A percentile compares a stretch with the other conserved stretches of the same genome.
Evolutionary conservation across 371 early-diverging fungal genomes (phyloP).

Genomic region (Dichotomocladium elegans): DNA sequence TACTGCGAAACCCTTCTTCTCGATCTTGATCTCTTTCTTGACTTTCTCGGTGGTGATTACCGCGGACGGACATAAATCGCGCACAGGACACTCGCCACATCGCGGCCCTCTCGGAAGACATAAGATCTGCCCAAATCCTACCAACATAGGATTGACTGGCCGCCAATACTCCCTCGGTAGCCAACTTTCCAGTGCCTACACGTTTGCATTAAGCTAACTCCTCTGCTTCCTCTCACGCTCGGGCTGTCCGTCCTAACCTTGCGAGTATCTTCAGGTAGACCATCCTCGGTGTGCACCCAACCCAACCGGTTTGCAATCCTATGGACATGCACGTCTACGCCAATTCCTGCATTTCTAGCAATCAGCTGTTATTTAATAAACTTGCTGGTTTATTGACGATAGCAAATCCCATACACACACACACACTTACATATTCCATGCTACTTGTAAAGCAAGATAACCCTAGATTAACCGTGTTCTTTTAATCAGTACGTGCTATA

Average conservation of each 20-base stretch:
- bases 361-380: not conserved
- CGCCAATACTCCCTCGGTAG: conserved; percentile 86
- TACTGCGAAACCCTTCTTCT: not conserved
- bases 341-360: conserved; percentile 82
- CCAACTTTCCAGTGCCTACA: conserved; percentile 76
- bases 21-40: conserved; percentile 3
- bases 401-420: not conserved
- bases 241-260: no score
- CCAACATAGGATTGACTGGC: conserved; percentile 87
- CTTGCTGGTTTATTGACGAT: no score
- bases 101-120: conserved; percentile 81
- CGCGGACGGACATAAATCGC: conserved; percentile 66
- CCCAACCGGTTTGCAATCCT: conserved; percentile 91
- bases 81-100: conserved; percentile 84
- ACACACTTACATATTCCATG: conserved; percentile 72
- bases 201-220: no score
- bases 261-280: conserved; percentile 80
- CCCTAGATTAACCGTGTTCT: conserved; percentile 42
- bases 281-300: conserved; percentile 75
- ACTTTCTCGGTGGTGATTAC: conserved; percentile 9
- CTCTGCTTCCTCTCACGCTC: no score
- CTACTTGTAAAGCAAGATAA: conserved; percentile 78
- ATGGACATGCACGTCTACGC: conserved; percentile 99
- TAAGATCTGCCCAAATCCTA: conserved; percentile 94
- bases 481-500: not conserved